Evolutionary conservation across 768 basidiomycete species (phyloP).

Genomic region (Hericium erinaceus): DNA sequence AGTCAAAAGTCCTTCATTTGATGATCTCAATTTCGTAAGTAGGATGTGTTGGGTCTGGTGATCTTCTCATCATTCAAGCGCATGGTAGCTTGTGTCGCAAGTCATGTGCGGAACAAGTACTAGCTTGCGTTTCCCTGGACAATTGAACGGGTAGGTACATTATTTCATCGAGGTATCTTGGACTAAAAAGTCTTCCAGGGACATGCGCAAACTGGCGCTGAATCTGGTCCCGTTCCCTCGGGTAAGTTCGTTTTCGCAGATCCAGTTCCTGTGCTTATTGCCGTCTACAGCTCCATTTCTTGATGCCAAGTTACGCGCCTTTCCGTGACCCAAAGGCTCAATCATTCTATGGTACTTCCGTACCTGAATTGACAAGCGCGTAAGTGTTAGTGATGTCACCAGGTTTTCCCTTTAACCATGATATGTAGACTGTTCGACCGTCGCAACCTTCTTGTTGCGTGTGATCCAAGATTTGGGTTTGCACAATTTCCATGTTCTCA

Average conservation of each 20-base stretch:
- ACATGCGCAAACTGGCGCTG: conserved; percentile 84
- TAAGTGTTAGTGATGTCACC: conserved; percentile 25
- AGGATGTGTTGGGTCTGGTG: background rate
- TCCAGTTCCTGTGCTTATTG: background rate
- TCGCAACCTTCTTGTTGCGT: conserved; percentile 72
- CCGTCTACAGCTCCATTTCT: conserved; percentile 74
- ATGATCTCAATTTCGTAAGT: conserved; percentile 60
- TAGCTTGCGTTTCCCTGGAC: conserved; percentile 87
- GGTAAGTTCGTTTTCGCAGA: conserved; percentile 29
- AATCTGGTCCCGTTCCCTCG: conserved; percentile 97
- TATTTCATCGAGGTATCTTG: background rate
- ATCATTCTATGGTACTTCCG: conserved; percentile 49
- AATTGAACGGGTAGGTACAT: conserved; percentile 67
- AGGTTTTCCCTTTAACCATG: background rate
- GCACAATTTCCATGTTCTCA: conserved; percentile 14
- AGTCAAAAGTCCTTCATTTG: conserved; percentile 52
- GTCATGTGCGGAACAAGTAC: conserved; percentile 96
- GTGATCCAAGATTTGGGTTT: conserved; percentile 71
- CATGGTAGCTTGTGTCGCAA: conserved; percentile 56
- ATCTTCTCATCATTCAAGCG: background rate
- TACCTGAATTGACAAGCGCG: conserved; percentile 68
- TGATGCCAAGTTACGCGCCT: conserved; percentile 92
- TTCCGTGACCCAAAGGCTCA: conserved; percentile 60
- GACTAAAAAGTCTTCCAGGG: conserved; percentile 32
- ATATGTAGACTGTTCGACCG: conserved; percentile 63